Percentiles rank a stretch among this genome's conserved stretches.
These are phyloP conservation scores for Diaporthe destruens DNA, from an alignment of 2,329 filamentous ascomycete species.

Conservation along the genomic window DNA sequence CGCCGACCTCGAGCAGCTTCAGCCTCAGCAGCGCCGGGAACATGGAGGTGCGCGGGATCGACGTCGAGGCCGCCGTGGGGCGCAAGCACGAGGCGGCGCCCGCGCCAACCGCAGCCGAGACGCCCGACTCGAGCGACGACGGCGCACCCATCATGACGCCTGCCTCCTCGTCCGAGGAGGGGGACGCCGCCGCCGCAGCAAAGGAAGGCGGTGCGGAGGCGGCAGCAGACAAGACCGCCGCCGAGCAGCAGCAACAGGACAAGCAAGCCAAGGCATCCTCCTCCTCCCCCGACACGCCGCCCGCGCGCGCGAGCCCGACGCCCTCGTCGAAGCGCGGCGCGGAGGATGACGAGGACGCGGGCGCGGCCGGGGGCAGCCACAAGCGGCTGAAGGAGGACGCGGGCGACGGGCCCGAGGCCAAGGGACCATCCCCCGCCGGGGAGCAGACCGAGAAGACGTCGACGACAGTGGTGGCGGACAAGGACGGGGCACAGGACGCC, in stretches of 20 bases:
- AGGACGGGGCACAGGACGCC: constrained; percentile 13
- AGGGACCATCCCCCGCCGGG: neutral
- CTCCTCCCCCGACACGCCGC: constrained; percentile 10
- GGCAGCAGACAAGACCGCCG: constrained; percentile 39
- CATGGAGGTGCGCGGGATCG: constrained; percentile 67
- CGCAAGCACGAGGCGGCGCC: constrained; percentile 55
- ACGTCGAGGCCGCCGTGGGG: constrained; percentile 72
- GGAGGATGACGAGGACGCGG: constrained; percentile 58
- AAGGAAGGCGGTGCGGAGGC: too few species aligned
- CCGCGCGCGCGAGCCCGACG: constrained; percentile 34
- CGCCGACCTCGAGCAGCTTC: constrained; percentile 54
- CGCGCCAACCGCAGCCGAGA: constrained; percentile 28
- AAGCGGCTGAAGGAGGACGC: constrained; percentile 66
- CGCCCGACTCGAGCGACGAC: constrained; percentile 41
- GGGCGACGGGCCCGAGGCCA: constrained; percentile 42
- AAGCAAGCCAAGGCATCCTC: neutral
- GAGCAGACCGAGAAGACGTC: constrained; percentile 39
- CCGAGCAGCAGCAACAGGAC: constrained; percentile 1
- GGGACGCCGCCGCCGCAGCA: constrained; percentile 48
- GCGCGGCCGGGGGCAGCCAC: constrained; percentile 47
- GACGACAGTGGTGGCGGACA: neutral
- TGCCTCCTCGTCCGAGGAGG: constrained; percentile 44
- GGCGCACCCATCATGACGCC: constrained; percentile 41
- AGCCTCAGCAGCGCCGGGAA: constrained; percentile 54
- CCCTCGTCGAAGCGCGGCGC: constrained; percentile 66